Base-by-base conservation (phyloP, 176 grass and related monocot species). In the Stipa capillata region DNA sequence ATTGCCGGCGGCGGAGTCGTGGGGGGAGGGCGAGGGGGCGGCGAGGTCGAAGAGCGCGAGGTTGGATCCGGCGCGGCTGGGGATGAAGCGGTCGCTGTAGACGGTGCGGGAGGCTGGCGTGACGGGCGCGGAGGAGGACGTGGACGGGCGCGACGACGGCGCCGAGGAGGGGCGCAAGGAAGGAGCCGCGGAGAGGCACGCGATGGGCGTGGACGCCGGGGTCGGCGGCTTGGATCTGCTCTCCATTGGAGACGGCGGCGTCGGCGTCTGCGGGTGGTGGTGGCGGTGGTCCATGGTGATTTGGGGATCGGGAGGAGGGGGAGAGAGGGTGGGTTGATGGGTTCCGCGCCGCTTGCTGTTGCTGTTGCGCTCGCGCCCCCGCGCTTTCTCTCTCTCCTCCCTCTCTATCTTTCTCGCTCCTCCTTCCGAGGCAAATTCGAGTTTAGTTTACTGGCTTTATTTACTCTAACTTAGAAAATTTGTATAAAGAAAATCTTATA, bases 1-100 rank as follows among this genome's bases (percentile, higher is more conserved):
- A 79, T 83, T 87, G 78, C 73, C 81, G 73, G 80, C 54, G 5
- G 55, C 33, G 69, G 78, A 45, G 64, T 70, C 23, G 52, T 2
- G 16, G 45, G 60, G 20, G 42, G 54, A 51, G 64, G 39, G 51
- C 12, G 79, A 15, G 6, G 74, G 85, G 62, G 74, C 16, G 80
- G 57, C 29, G n/a, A 91, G 87, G 85, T 90, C 90, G 75, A 91
- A 91, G 73, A 94, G 82, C 18, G 88, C 86, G 77, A 91, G 89
- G 68, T 99, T 94, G 74, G 86, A 96, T 79, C 90, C 93, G 44
- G 85, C 32, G 51, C 93, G 93, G 82, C 93, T 96, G 74, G 93
- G 93, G 73, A 96, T 96, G 84, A 96, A 96, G 39, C 93, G 84
- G 89, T 96, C 83, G 81, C 88, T 94, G 84, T 93, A 96, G 37